Percentiles rank a stretch among this genome's conserved stretches.
Evolutionary conservation across 805 yeast genomes (phyloP).

Genomic region (Candida insectalens): DNA sequence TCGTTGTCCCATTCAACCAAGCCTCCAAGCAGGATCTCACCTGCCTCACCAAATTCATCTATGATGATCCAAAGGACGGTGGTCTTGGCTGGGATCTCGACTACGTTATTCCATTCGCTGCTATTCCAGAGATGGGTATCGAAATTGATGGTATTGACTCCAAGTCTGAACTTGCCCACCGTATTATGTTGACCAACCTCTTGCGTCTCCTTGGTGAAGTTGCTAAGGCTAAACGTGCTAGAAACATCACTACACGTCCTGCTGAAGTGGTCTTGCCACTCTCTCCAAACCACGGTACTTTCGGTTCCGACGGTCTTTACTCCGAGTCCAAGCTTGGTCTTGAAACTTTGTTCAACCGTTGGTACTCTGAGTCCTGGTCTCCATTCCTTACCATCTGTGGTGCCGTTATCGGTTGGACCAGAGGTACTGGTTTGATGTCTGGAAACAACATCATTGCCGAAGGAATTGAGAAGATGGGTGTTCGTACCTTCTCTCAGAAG

Average conservation of each 20-base stretch:
- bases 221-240: conserved; percentile 69
- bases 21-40: conserved; percentile 93
- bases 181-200: conserved; percentile 95
- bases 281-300: conserved; percentile 98
- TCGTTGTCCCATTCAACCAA: conserved; percentile 98
- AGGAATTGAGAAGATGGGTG: conserved; percentile 92
- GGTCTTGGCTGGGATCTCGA: conserved; percentile 98
- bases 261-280: conserved; percentile 95
- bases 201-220: conserved; percentile 87
- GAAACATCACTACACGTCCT: conserved; percentile 86
- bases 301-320: conserved; percentile 96
- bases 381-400: conserved; percentile 93
- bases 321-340: conserved; percentile 94
- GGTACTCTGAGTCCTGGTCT: conserved; percentile 98
- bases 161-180: conserved; percentile 94
- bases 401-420: conserved; percentile 99
- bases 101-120: conserved; percentile 94
- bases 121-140: conserved; percentile 97
- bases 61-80: conserved; percentile 71
- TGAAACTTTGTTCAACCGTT: conserved; percentile 96
- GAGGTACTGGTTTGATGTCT: conserved; percentile 99
- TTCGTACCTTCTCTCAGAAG: conserved; percentile 95
- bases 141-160: conserved; percentile 91
- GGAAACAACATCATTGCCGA: conserved; percentile 96
- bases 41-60: conserved; percentile 76